Conservation (phyloP, 2,329 filamentous ascomycete species). For the Bisporella sp. region DNA sequence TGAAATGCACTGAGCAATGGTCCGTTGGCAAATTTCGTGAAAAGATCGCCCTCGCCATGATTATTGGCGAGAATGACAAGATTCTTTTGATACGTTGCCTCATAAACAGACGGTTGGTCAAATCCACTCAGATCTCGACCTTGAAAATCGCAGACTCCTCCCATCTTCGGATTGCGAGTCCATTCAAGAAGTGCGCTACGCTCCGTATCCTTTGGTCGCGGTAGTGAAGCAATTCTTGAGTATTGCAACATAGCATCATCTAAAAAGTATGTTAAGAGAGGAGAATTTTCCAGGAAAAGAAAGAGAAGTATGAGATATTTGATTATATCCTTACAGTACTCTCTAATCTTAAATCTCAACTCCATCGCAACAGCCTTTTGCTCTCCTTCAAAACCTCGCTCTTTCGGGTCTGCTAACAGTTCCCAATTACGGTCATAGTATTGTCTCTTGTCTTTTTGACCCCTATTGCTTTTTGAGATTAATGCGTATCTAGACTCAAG, state of each 20-base stretch:
- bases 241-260: too few species aligned
- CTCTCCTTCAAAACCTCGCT: conserved; percentile 7
- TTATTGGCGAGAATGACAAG: conserved; percentile 7
- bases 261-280: too few species aligned
- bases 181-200: conserved; percentile 7
- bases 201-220: conserved; percentile 6
- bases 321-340: conserved; percentile 12
- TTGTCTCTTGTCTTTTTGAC: conserved; percentile 8
- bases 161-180: conserved; percentile 5
- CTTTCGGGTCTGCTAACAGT: conserved; percentile 1
- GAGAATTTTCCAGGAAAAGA: too few species aligned
- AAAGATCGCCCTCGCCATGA: conserved; percentile 11
- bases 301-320: conserved; percentile 7
- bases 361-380: conserved; percentile 8
- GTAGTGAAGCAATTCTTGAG: too few species aligned
- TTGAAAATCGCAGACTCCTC: conserved; percentile 10
- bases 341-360: conserved; percentile 7
- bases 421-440: conserved; percentile 9
- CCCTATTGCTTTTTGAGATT: conserved; percentile 6
- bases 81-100: conserved; percentile 6
- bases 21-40: conserved; percentile 9
- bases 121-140: conserved; percentile 10
- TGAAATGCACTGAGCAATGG: conserved; percentile 6
- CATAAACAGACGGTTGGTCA: conserved; percentile 9
- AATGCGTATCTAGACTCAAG: conserved; percentile 4